phyloP scores from a whole-genome alignment of 2,329 filamentous ascomycete genomes.

The Phialophora expanda region DNA sequence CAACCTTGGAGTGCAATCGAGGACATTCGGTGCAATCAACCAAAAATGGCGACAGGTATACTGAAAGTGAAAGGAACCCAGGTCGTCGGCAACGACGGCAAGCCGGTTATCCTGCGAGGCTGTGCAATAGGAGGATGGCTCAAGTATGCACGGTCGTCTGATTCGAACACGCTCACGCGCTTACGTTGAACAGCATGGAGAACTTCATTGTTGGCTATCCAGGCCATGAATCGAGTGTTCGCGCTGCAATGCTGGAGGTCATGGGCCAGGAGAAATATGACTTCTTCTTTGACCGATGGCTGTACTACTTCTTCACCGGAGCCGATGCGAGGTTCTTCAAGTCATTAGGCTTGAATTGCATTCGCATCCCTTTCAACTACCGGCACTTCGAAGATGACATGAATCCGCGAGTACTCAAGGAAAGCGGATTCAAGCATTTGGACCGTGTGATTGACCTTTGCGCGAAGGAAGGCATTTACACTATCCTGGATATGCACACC shows the following conservation, averaged over 20 bases:
- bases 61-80: slow-evolving; percentile 51
- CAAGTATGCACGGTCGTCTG: slow-evolving; percentile 24
- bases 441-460: slow-evolving; percentile 57
- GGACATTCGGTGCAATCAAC: not conserved
- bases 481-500: slow-evolving; percentile 58
- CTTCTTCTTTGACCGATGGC: slow-evolving; percentile 47
- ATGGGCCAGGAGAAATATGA: slow-evolving; percentile 63
- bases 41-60: slow-evolving; percentile 40
- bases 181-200: slow-evolving; percentile 54
- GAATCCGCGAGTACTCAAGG: slow-evolving; percentile 52
- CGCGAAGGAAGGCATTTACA: slow-evolving; percentile 56
- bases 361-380: slow-evolving; percentile 67
- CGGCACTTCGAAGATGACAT: slow-evolving; percentile 58
- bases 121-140: slow-evolving; percentile 53
- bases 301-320: slow-evolving; percentile 59
- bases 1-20: not conserved
- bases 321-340: slow-evolving; percentile 64
- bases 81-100: slow-evolving; percentile 54
- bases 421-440: slow-evolving; percentile 55
- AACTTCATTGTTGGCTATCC: slow-evolving; percentile 69
- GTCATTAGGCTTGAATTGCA: slow-evolving; percentile 61
- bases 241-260: slow-evolving; percentile 59
- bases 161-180: slow-evolving; percentile 35
- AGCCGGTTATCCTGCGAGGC: slow-evolving; percentile 56
- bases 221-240: slow-evolving; percentile 63